Conservation (phyloP, 2,329 filamentous ascomycete species). For the Capronia epimyces region DNA sequence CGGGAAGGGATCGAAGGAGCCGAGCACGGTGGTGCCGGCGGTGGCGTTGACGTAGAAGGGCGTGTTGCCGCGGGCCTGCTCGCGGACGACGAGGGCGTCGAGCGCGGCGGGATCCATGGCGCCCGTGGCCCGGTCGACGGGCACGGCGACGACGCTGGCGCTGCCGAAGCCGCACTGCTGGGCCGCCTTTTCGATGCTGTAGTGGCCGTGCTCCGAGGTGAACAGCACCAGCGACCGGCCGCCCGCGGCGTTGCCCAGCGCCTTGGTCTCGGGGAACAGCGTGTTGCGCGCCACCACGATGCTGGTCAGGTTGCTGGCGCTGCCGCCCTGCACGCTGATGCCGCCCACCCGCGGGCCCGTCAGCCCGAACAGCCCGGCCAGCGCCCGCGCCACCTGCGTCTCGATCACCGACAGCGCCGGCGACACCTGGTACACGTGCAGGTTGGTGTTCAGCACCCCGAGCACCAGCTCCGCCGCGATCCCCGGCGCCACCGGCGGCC, state of each 20-base stretch:
- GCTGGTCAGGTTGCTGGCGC: conserved; percentile 75
- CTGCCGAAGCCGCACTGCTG: conserved; percentile 81
- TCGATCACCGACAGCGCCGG: conserved; percentile 83
- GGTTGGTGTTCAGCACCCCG: conserved; percentile 82
- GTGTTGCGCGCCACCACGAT: conserved; percentile 84
- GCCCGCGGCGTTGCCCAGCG: conserved; percentile 56
- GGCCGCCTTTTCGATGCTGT: conserved; percentile 91
- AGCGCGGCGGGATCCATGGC: conserved; percentile 65
- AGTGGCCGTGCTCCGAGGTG: conserved; percentile 85
- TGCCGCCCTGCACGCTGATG: conserved; percentile 72
- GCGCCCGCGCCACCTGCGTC: conserved; percentile 66
- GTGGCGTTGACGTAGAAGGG: conserved; percentile 95
- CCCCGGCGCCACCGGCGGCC: conserved; percentile 81
- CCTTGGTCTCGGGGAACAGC: conserved; percentile 73
- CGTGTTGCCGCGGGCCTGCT: conserved; percentile 63
- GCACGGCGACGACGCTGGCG: conserved; percentile 64
- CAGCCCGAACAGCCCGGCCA: conserved; percentile 75
- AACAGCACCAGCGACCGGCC: conserved; percentile 67
- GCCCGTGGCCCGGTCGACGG: conserved; percentile 62
- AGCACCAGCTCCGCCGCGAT: conserved; percentile 80
- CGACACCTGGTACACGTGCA: conserved; percentile 91
- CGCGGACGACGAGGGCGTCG: conserved; percentile 55
- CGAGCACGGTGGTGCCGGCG: conserved; percentile 87
- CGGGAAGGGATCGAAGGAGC: conserved; percentile 76
- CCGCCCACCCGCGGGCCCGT: conserved; percentile 63